Base-by-base conservation (phyloP, 345 rosid species). In the Syzygium jambos region DNA sequence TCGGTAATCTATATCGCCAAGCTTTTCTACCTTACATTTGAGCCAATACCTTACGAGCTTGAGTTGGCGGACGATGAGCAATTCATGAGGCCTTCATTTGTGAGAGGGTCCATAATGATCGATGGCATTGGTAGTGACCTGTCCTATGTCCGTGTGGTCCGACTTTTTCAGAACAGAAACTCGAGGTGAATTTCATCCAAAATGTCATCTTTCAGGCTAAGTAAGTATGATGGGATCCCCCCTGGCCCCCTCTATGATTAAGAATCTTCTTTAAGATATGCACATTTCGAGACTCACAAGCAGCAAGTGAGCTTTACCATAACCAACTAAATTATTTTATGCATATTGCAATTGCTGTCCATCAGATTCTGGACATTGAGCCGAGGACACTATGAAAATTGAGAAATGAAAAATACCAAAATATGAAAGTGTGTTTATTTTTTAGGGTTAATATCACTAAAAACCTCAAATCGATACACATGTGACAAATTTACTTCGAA, bases 41-140 rank as follows among this genome's bases (percentile, higher is more conserved):
- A 17, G 46, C 46, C 23, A 2, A 34, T 1, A 2, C 25, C 6
- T 68, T 16, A 9, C 4, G 0, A 34, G 25, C 4, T 17, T 4
- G 78, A 21, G 46, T 17, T 68, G 34, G 46, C 13, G 5, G 0
- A 68, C 0, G 0, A 0, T 1, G 1, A 17, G 23, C 43, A 34
- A 2, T 19, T 73, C 19, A 9, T 9, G 4, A 19, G 25, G 46
- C 80, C 49, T 34, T 73, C 6, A 17, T 73, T 73, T 34, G 25
- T 0, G 1, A 9, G 46, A 73, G 12, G 46, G 25, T 73, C 13
- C 14, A 9, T 17, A 21, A 19, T 19, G 1, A 73, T 73, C 21
- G 11, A 73, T 21, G 22, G 9, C 2, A 10, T 73, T 2, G 0
- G 13, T 5, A 34, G 6, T 0, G 3, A 8, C 25, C 0, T 2